Evolutionary conservation across 169 alveolate genomes (phyloP), one percentile per base, ranked within the genome.

Genomic region (Eimeria tenella): DNA sequence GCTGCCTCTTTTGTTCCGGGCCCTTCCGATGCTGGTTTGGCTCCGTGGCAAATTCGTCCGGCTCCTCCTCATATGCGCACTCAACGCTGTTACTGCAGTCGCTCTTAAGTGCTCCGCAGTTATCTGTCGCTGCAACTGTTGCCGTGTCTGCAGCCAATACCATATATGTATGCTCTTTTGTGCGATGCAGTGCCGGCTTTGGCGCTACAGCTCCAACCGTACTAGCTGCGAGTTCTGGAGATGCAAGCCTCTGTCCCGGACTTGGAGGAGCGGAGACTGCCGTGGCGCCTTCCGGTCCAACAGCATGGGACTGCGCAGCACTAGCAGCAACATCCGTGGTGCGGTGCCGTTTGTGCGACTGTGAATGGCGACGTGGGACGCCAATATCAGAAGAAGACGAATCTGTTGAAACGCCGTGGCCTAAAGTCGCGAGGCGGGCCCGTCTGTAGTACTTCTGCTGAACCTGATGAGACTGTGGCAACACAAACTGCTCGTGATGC

Each of bases 1-100:
- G 79, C 79, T 68, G 79, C 79, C n/a, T 13, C 79, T 68, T 13
- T 21, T 68, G 79, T 23, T 13, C 79, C 42, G 42, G 42, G 42
- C 42, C 42, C 42, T 31, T 31, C 42, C 42, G 42, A 31, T 31
- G 42, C 42, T 31, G 42, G 42, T 31, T 31, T 31, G 42, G 42
- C 42, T 2, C 4, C 42, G 42, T 31, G 42, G 42, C 42, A 31
- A 31, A 31, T 31, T 31, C 42, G 42, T 31, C 42, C 42, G 42
- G 42, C 42, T 31, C 42, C 42, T 31, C 42, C 42, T 31, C 42
- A 31, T 31, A 31, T 31, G 4, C 42, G 42, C 42, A 31, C 2
- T 31, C 42, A 31, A 31, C 42, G 42, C 42, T 31, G 42, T 31
- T 31, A 31, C 42, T 31, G 42, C 42, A 31, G 42, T 31, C 42